phyloP scores from a whole-genome alignment of 225 moss, liverwort and hornwort species.

The Pleurozium schreberi region DNA sequence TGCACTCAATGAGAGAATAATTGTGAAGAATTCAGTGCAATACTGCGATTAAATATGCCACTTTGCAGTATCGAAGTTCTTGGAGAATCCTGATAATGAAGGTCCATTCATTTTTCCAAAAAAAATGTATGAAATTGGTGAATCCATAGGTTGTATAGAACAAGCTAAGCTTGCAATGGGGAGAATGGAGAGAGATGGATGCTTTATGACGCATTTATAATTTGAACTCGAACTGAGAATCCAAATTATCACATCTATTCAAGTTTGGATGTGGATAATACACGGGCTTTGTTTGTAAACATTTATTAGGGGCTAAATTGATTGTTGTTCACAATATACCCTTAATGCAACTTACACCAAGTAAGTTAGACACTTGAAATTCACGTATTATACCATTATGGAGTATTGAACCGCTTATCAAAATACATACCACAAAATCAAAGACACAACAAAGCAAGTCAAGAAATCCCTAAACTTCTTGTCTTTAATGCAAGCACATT shows the following conservation, averaged over 20 bases:
- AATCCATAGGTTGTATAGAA: background rate
- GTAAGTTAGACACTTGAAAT: no score
- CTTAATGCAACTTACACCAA: background rate
- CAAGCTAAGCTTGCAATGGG: background rate
- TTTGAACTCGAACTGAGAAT: background rate
- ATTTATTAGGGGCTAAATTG: background rate
- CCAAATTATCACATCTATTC: background rate
- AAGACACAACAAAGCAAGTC: background rate
- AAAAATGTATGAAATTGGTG: background rate
- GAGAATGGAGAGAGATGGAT: no score
- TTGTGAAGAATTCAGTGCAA: background rate
- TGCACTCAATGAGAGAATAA: background rate
- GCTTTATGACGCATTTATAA: background rate
- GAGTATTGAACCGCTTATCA: background rate
- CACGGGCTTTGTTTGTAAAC: background rate
- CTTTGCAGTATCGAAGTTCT: background rate
- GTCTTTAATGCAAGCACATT: rapidly evolving
- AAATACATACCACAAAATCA: background rate
- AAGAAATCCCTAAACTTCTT: background rate
- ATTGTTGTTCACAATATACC: no score
- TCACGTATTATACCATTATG: no score
- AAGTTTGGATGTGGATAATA: no score
- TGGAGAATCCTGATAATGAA: background rate
- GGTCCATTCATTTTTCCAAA: background rate
- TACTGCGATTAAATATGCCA: background rate